Evolutionary conservation across 345 rosid genomes (phyloP).

Genomic region (Eucalyptus pauciflora): DNA sequence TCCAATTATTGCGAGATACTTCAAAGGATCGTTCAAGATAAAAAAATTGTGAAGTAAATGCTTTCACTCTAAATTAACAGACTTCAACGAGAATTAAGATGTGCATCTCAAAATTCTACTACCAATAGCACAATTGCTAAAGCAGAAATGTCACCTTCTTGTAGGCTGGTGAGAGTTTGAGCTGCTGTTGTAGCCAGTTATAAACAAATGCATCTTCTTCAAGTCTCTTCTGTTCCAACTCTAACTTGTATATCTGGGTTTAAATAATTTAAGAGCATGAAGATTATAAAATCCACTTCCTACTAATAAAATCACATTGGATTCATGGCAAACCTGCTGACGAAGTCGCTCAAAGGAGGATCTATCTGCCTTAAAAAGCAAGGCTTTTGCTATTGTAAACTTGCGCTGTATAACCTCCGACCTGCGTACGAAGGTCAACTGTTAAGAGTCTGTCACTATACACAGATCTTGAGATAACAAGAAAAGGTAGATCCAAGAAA

Average conservation of each 20-base stretch:
- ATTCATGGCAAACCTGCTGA: constrained; percentile 49
- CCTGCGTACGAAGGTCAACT: constrained; percentile 7
- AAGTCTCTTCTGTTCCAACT: constrained; percentile 75
- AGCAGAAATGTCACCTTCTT: constrained; percentile 38
- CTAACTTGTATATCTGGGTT: constrained; percentile 65
- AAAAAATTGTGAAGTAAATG: not conserved
- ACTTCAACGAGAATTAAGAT: not conserved
- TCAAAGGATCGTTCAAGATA: not conserved
- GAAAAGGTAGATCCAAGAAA: not conserved
- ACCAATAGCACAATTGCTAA: not conserved
- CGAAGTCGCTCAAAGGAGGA: constrained; percentile 74
- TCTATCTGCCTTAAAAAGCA: constrained; percentile 75
- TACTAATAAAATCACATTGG: not conserved
- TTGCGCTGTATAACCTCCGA: constrained; percentile 73
- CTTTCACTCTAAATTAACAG: not conserved
- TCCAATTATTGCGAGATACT: not conserved
- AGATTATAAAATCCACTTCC: not conserved
- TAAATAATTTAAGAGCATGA: not conserved
- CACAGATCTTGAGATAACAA: not conserved
- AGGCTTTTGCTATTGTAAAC: constrained; percentile 69
- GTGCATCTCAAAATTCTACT: not conserved
- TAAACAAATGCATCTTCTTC: constrained; percentile 84
- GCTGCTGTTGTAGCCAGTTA: constrained; percentile 91
- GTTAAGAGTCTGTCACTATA: not conserved
- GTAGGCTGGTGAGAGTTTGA: constrained; percentile 86